These are phyloP conservation scores for Pugionium dolabratum DNA, from an alignment of 345 rosid species.

Conservation along the genomic window DNA sequence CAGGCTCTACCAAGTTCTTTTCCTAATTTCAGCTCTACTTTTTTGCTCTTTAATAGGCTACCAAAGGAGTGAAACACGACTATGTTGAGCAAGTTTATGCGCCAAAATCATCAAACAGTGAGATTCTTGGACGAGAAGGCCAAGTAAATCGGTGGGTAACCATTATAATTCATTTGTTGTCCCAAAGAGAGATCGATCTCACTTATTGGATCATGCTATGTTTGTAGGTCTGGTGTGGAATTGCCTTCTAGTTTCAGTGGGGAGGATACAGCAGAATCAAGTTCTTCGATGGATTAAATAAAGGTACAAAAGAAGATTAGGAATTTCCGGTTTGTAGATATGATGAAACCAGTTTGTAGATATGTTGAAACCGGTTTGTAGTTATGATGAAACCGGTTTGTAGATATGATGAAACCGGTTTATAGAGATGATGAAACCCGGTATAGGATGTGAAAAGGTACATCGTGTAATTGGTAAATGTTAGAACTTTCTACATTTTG, in stretches of 20 bases:
- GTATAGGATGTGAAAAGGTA: constrained; percentile 29
- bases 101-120: constrained; percentile 46
- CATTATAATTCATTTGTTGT: constrained; percentile 20
- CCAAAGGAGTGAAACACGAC: constrained; percentile 45
- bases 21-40: not conserved
- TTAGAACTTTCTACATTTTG: constrained; percentile 23
- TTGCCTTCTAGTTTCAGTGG: constrained; percentile 64
- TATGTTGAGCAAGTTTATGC: constrained; percentile 45
- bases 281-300: constrained; percentile 54
- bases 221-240: constrained; percentile 51
- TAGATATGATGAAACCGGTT: constrained; percentile 27
- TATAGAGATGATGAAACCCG: constrained; percentile 31
- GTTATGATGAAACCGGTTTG: not conserved
- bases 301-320: constrained; percentile 26
- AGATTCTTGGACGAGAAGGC: constrained; percentile 38
- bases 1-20: constrained; percentile 20
- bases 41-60: constrained; percentile 44
- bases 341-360: not conserved
- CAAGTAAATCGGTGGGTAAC: constrained; percentile 57
- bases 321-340: constrained; percentile 16
- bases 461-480: constrained; percentile 25
- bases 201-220: constrained; percentile 17
- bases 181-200: constrained; percentile 3
- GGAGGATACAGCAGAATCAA: constrained; percentile 66
- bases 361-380: too few relatives aligned